Base-by-base conservation (phyloP, 441 rosid genomes). In the Bocquillonia castaneifolia region DNA sequence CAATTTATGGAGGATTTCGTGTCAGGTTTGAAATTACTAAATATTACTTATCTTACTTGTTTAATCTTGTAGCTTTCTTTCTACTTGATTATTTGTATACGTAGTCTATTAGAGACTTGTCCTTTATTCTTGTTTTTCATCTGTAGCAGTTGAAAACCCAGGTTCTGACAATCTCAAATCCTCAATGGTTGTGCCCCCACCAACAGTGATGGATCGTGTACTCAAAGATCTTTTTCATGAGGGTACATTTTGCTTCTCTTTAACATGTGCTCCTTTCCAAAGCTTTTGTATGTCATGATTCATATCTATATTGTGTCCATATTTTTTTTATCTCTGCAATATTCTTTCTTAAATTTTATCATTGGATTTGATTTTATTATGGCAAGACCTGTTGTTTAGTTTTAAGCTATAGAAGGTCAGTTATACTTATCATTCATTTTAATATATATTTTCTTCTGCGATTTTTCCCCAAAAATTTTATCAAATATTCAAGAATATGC, bases 1-100 rank as follows among this genome's bases (percentile, higher is more conserved):
- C 95, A 88, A 74, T 95, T 95, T 75, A 81, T 92, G 86, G 99
- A 90, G 78, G 99, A 95, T 82, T 92, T 89, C 67, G 92, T 85
- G 58, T 89, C 99, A 89, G 99, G 98, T 95, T 59, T 73, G 77
- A 63, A 68, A 60, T 71, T 40, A 51, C 73, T 70, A 55, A 74
- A 59, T 59, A 18, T 72, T 51, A 69, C 58, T 58, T 64, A 28
- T 28, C 59, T 56, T 68, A 14, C 61, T 60, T 55, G 13, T 69
- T 61, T 73, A 54, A 34, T 58, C 31, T n/a, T 37, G 10, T 67
- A 12, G 17, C 50, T 45, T 63, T 73, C 48, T 47, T 32, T 22
- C 23, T 59, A 10, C 60, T 26, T 47, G 32, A 34, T 74, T 50
- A 22, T 37, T 29, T 67, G 59, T 26, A 29, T 68, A 42, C 52